Evolutionary conservation across 306 rosid genomes (phyloP), one percentile per base, ranked within the genome.

Genomic region (Cucurbita argyrosperma): DNA sequence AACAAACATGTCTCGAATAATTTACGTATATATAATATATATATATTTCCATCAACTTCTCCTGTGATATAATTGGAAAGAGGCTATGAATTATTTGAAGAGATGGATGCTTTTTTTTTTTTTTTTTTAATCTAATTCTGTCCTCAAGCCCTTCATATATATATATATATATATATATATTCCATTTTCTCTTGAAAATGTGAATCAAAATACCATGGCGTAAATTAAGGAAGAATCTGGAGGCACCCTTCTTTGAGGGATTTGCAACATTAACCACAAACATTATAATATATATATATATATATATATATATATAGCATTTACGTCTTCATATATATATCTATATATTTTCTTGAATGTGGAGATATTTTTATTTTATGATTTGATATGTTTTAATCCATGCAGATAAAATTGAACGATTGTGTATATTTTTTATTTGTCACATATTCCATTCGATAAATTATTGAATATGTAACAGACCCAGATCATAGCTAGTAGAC

Each of bases 1-100:
- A 74, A 38, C 90, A 79, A 82, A 84, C 86, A 86, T 15, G 74
- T 77, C 78, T 78, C 61, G 54, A 78, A 77, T 71, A 80, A 75
- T 83, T 77, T 78, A 40, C 5, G 7, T 6, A 4, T 39, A 39
- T 39, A 3, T 1, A 1, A 26, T 26, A 26, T 76, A 71, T 72
- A 11, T 75, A 71, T 72, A 50, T 76, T 58, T 62, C 54, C 70
- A 21, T 45, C 54, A 38, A 43, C 66, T 21, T 67, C 80, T 51
- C 55, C 62, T 51, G 71, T 62, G 77, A 77, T 53, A 67, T 84
- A 75, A 77, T 75, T 82, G 23, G 18, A 40, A 46, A 45, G 35
- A 67, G 46, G 55, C 10, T 19, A 5, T 46, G 11, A 10, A 67
- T 67, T 46, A 67, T 67, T 67, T 21, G 72, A 67, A 45, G n/a